Base-by-base conservation (phyloP, 768 basidiomycete genomes). In the Termitomyces sp. region DNA sequence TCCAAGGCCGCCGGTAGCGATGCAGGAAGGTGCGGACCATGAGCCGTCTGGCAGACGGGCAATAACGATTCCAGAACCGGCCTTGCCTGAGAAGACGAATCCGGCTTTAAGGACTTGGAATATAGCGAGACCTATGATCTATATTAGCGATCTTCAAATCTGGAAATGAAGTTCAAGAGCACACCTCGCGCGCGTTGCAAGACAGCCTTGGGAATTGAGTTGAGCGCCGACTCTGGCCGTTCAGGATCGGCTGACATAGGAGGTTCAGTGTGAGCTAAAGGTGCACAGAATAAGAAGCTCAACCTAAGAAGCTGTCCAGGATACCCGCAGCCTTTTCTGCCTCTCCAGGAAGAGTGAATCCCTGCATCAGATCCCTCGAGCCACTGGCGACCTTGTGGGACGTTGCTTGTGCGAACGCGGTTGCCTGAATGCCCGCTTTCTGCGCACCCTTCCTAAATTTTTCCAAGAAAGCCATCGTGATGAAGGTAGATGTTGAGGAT, bases 11-110 rank as follows among this genome's bases (percentile, higher is more conserved):
- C 91, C 95, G 0, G 94, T 98, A 32, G 92, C 95, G 67, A 98
- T 96, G 75, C 95, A 98, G 24, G 91, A 94, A 3, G 96, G 96
- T 1, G 96, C 96, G 49, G 90, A 93, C 94, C 94, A 97, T 10
- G 92, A 94, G 63, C 96, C 96, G 66, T 98, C 94, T 9, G 92
- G 90, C 45, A 95, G 81, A 13, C 94, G 87, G 20, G 94, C 90
- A 67, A 97, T 89, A 72, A 98, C 92, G 61, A 96, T 71, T 14
- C 95, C 95, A 1, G 92, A 94, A 47, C 95, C 95, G 0, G 91
- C 92, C 73, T 94, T 96, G 49, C 92, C 95, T 11, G 90, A 92
- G 79, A 96, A 95, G 54, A 95, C 84, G 76, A 98, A 96, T 2
- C 95, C 94, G 4, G 92, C 92, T 73, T 92, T 91, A 70, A 97